A percentile compares a stretch with the other conserved stretches of the same genome.
These are phyloP conservation scores for Tripidium arundinaceum DNA, from an alignment of 202 grass and related monocot species.

Conservation along the genomic window DNA sequence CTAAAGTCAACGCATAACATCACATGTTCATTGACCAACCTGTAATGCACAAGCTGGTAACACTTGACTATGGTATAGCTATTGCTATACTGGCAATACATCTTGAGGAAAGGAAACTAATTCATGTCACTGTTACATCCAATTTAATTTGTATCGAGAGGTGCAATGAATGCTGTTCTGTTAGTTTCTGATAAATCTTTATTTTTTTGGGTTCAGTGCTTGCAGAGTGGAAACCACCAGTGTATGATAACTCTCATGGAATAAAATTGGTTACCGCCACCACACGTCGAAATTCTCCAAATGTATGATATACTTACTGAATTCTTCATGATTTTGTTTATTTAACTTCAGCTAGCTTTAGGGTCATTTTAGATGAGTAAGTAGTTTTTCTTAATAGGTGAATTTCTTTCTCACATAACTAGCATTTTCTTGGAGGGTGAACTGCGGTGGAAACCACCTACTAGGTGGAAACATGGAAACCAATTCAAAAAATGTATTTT, in stretches of 20 bases:
- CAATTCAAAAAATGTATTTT: too few species aligned
- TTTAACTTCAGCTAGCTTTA: background rate
- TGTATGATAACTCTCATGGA: constrained; percentile 92
- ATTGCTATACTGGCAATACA: background rate
- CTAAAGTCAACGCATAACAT: background rate
- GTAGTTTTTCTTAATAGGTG: background rate
- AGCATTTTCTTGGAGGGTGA: background rate
- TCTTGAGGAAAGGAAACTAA: background rate
- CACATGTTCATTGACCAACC: background rate
- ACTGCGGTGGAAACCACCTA: too few species aligned
- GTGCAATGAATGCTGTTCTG: background rate
- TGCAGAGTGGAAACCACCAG: constrained; percentile 99
- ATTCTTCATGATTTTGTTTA: constrained; percentile 3
- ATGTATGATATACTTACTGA: constrained; percentile 46
- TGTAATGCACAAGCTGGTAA: background rate
- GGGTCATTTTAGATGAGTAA: background rate
- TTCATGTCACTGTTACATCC: background rate
- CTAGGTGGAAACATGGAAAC: too few species aligned
- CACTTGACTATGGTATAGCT: background rate
- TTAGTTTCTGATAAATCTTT: constrained; percentile 18
- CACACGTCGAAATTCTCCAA: constrained; percentile 97
- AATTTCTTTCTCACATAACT: background rate
- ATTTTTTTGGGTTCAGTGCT: constrained; percentile 56
- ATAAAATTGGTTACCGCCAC: constrained; percentile 92
- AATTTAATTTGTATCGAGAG: constrained; percentile 4